Evolutionary conservation across 73 alveolate genomes (phyloP), one percentile per base, ranked within the genome.

Genomic region (Urostyla sp.): DNA sequence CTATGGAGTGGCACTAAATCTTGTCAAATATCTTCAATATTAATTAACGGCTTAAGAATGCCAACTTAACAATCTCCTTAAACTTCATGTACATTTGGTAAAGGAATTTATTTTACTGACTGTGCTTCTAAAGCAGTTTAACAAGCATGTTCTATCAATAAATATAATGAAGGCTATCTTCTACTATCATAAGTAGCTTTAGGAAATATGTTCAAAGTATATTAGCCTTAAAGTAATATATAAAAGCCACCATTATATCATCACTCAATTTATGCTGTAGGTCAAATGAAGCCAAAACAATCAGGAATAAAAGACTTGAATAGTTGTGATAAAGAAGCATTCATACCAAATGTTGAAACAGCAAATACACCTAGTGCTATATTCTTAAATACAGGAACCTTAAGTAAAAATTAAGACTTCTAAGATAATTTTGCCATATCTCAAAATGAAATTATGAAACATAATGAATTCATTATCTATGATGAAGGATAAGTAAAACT

Each of bases 51-150:
- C 30, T 80, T 92, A 46, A 94, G 88, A 85, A 84, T 94, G 23
- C 95, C 98, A 0, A 94, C 96, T 23, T 95, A 94, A 11, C 98
- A 86, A 37, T 94, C 96, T 6, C 97, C 99, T 24, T 44, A 77
- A 48, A 87, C 97, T 1, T 96, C 98, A 37, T 95, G 88, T 67
- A 80, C 87, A 88, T 97, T 84, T 76, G 99, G 99, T 0, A 97
- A 95, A 54, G 99, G 99, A 37, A 69, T 97, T 32, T 97, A 97
- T 76, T 87, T 97, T 66, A 98, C 98, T 24, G 99, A 97, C 72
- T 63, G 84, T 63, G 84, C 89, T 66, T 75, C 91, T 13, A 95
- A 95, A 61, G 90, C 98, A 40, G 96, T 94, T 1, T 34, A 44
- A 1, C 56, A 85, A 31, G 38, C 87, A 60, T 61, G 75, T 66